Conservation (phyloP, 2,329 filamentous ascomycete genomes). For the Verticillium nonalfalfae region DNA sequence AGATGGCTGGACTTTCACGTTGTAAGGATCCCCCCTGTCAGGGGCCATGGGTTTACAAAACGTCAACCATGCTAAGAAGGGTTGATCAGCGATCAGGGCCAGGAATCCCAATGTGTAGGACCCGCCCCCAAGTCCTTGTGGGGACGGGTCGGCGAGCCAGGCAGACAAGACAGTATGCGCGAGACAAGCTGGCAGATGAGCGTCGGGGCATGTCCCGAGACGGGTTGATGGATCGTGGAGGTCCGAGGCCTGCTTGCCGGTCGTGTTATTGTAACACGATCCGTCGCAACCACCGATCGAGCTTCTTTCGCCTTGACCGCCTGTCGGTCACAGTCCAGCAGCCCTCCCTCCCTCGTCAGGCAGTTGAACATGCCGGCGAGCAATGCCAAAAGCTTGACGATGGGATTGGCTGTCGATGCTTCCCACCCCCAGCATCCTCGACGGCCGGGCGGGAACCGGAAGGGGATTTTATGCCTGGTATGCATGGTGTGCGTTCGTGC, state of each 20-base stretch:
- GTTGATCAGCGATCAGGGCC: background rate
- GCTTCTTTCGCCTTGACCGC: background rate
- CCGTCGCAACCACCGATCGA: slow-evolving; percentile 9
- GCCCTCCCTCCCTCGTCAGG: background rate
- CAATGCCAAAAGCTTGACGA: slow-evolving; percentile 9
- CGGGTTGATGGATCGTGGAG: background rate
- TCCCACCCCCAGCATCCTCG: background rate
- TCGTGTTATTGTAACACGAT: slow-evolving; percentile 7
- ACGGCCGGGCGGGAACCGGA: background rate
- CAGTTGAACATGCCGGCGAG: background rate
- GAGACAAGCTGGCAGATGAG: background rate
- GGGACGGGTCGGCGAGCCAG: background rate
- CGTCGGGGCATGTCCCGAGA: slow-evolving; percentile 9
- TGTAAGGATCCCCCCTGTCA: background rate
- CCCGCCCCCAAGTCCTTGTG: background rate
- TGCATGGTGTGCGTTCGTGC: background rate
- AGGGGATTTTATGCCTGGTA: background rate
- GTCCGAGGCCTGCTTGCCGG: background rate
- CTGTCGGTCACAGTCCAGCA: background rate
- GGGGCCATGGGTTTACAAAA: background rate
- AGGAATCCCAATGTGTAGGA: background rate
- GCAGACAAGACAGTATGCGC: background rate
- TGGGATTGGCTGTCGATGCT: slow-evolving; percentile 3
- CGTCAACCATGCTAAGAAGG: background rate
- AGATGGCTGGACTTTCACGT: background rate